phyloP scores from a whole-genome alignment of 2,329 filamentous ascomycete species.

The Colletotrichum echinochloae region DNA sequence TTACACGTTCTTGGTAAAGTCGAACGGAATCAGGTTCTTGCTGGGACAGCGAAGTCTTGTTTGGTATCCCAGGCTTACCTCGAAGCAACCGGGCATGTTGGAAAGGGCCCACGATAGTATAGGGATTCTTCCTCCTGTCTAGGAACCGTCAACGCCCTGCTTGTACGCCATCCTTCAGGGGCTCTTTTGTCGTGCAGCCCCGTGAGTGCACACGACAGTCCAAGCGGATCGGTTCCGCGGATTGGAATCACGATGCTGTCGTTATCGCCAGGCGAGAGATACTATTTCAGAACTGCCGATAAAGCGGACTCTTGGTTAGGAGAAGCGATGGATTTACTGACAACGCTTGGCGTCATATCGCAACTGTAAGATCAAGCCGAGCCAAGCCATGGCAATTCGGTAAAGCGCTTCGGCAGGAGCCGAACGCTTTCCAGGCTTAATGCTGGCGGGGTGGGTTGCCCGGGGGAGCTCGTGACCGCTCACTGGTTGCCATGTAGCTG shows the following conservation, averaged over 20 bases:
- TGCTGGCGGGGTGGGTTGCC: conserved; percentile 12
- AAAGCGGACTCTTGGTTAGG: background rate
- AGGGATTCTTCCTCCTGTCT: background rate
- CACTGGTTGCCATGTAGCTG: background rate
- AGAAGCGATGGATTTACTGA: background rate
- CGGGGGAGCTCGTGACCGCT: background rate
- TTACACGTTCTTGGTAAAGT: background rate
- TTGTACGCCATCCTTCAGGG: background rate
- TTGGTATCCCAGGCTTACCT: background rate
- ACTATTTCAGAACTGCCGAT: conserved; percentile 16
- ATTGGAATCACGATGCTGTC: background rate
- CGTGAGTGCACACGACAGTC: conserved; percentile 5
- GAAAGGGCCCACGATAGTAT: background rate
- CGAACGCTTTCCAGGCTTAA: conserved; percentile 4
- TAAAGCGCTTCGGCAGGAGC: conserved; percentile 23
- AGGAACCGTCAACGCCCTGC: background rate
- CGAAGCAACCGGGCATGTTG: background rate
- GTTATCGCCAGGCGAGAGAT: background rate
- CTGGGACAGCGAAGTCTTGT: background rate
- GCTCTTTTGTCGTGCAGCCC: conserved; percentile 7
- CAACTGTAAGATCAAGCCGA: background rate
- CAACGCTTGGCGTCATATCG: background rate
- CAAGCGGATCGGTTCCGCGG: background rate
- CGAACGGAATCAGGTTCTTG: background rate
- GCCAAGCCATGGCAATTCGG: conserved; percentile 10